Evolutionary conservation across 179 eudicot species (phyloP), one percentile per base, ranked within the genome.

Genomic region (Spergularia azorica): DNA sequence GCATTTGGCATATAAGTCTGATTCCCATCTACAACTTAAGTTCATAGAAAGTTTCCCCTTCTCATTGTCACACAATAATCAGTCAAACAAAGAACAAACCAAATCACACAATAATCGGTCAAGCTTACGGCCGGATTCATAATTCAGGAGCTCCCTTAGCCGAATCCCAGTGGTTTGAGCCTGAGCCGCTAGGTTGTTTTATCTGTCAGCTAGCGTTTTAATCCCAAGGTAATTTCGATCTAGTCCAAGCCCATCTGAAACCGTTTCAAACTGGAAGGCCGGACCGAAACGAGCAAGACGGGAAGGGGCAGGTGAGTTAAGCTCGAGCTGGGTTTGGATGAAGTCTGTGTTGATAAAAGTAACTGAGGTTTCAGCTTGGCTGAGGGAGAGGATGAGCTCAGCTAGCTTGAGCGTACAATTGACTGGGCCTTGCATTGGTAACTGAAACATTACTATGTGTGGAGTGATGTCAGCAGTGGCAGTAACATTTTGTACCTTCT

Each of bases 361-460:
- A 69, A 86, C 60, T 3, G 73, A 72, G 61, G 85, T 7, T 11
- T 56, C 14, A 38, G 70, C 3, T 4, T 39, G 58, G 71, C 54
- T 72, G 6, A 59, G 66, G 73, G 82, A 61, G 50, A 88, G 77
- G 10, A 82, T 71, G 52, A 88, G 82, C 60, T 84, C 83, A 18
- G 89, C 83, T 52, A 88, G 77, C 36, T 80, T 84, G 68, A 88
- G 86, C 86, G 80, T 84, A 62, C 85, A 84, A 74, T 86, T 88
- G 3, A 87, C 76, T 3, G 84, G 85, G 16, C 90, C 87, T 85
- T 87, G 90, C 11, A 85, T 72, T 6, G 90, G 91, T 38, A 86
- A 70, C 0, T 89, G 91, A 60, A 88, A 88, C 71, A 88, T 83
- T 36, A 82, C 77, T 66, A 82, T 71, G 20, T 79, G 85, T 43